Conservation (phyloP, 306 rosid species). For the Dryas alaskensis region DNA sequence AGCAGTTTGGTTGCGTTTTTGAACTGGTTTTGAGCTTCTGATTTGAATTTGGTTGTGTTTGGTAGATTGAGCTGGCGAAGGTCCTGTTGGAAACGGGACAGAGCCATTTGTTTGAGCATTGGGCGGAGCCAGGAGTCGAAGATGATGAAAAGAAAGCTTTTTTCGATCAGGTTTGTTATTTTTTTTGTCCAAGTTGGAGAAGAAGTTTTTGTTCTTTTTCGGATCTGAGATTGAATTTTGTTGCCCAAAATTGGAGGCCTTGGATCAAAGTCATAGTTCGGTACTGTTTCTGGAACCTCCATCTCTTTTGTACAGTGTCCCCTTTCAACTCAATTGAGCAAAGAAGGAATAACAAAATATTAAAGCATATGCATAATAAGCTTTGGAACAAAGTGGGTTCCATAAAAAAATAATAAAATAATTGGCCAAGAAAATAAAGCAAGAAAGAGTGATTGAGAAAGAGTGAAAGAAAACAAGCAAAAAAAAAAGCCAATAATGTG, state of each 20-base stretch:
- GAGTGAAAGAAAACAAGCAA: too few relatives aligned
- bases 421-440: too few relatives aligned
- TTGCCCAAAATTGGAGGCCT: neutral
- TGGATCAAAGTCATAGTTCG: conserved; percentile 4
- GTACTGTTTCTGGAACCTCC: neutral
- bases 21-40: conserved; percentile 3
- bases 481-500: too few relatives aligned
- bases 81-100: conserved; percentile 58
- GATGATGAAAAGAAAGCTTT: conserved; percentile 69
- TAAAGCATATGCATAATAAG: neutral
- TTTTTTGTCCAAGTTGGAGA: neutral
- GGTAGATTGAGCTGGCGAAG: conserved; percentile 65
- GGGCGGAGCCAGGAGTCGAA: conserved; percentile 76
- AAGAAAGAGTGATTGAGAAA: too few relatives aligned
- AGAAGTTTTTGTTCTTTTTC: neutral
- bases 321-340: neutral
- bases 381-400: neutral
- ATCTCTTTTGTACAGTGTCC: neutral
- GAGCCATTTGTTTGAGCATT: conserved; percentile 65
- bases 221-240: conserved; percentile 14
- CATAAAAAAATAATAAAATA: too few relatives aligned
- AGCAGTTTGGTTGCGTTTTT: neutral
- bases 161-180: conserved; percentile 59
- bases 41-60: conserved; percentile 22
- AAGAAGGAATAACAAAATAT: neutral